Evolutionary conservation across 1,284 basidiomycete species (phyloP).

Genomic region (Sutorius eximius): DNA sequence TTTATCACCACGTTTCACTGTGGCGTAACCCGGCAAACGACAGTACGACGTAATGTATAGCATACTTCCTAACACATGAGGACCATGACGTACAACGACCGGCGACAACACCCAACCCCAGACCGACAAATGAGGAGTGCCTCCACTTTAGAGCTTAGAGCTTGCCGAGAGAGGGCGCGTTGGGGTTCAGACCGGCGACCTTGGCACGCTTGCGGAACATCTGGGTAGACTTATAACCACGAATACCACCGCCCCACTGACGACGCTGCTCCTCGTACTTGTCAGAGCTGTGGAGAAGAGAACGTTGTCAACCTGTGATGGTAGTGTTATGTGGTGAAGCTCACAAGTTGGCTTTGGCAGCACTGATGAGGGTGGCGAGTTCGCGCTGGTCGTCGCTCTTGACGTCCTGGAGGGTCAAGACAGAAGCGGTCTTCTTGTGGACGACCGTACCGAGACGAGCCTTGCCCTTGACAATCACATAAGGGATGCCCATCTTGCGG

Average conservation of each 20-base stretch:
- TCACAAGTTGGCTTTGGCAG: constrained; percentile 96
- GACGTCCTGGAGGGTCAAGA: constrained; percentile 90
- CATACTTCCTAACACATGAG: constrained; percentile 18
- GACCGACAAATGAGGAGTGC: not conserved
- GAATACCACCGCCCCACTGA: constrained; percentile 95
- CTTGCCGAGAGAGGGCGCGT: constrained; percentile 58
- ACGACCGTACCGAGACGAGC: constrained; percentile 95
- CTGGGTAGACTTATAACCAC: constrained; percentile 90
- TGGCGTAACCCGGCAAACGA: constrained; percentile 1
- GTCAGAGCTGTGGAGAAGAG: constrained; percentile 66
- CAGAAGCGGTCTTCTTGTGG: constrained; percentile 97
- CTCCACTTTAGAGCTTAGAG: constrained; percentile 56
- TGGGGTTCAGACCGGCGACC: constrained; percentile 71
- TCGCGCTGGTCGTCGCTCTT: constrained; percentile 93
- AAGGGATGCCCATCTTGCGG: constrained; percentile 98
- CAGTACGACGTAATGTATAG: constrained; percentile 13
- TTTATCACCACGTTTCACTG: not conserved
- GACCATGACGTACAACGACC: constrained; percentile 13
- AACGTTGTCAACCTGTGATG: constrained; percentile 4
- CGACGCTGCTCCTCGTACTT: constrained; percentile 92
- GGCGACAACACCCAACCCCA: not conserved
- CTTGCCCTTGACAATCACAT: constrained; percentile 98
- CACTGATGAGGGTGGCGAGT: constrained; percentile 88
- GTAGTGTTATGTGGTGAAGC: constrained; percentile 29
- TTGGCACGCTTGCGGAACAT: constrained; percentile 96